Evolutionary conservation across 2,329 filamentous ascomycete genomes (phyloP).

Genomic region (Grosmannia clavigera): DNA sequence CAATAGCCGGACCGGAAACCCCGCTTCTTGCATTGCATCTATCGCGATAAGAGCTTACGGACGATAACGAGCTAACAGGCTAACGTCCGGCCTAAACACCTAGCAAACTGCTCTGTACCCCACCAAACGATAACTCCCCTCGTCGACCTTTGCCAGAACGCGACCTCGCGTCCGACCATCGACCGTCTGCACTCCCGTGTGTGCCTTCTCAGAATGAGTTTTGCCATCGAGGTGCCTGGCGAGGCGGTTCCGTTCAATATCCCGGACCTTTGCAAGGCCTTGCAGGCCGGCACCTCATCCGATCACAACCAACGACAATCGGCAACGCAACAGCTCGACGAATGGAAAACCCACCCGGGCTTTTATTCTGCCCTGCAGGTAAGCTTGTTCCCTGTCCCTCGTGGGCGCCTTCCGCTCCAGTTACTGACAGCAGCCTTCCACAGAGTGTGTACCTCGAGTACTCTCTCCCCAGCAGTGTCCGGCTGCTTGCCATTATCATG

Average conservation of each 20-base stretch:
- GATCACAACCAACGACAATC: slow-evolving; percentile 52
- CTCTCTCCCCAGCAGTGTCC: slow-evolving; percentile 61
- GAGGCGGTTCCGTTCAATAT: slow-evolving; percentile 62
- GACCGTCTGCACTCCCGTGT: background rate
- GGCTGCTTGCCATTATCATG: slow-evolving; percentile 84
- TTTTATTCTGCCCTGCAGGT: slow-evolving; percentile 62
- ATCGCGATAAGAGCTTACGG: slow-evolving; percentile 5
- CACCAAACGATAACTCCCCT: background rate
- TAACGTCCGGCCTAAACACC: background rate
- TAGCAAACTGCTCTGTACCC: background rate
- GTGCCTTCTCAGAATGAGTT: slow-evolving; percentile 39
- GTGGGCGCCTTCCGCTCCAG: background rate
- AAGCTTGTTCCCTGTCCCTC: slow-evolving; percentile 10
- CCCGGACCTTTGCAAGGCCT: slow-evolving; percentile 49
- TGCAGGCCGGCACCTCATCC: slow-evolving; percentile 51
- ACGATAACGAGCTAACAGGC: background rate
- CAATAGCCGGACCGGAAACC: background rate
- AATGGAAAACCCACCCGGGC: slow-evolving; percentile 55
- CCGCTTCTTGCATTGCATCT: background rate
- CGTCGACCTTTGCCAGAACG: background rate
- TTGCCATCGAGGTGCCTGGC: slow-evolving; percentile 65
- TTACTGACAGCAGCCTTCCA: background rate
- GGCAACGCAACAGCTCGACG: slow-evolving; percentile 55
- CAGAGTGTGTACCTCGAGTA: slow-evolving; percentile 74
- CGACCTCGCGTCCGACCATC: background rate